phyloP scores from a whole-genome alignment of 139 green algal genomes.

The Limnomonas spitsbergensis region DNA sequence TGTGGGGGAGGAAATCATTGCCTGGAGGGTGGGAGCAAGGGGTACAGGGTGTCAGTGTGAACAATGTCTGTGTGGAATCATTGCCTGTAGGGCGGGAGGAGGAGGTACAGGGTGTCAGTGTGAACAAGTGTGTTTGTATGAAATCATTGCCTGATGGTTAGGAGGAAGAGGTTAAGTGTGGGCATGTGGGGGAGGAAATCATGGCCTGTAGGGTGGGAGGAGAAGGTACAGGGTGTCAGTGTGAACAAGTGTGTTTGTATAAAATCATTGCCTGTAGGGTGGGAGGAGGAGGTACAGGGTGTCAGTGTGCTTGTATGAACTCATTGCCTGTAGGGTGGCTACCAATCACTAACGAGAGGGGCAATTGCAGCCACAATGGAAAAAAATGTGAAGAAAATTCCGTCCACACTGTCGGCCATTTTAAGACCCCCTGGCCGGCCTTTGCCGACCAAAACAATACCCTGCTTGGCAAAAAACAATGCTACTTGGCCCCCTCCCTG shows the following conservation, averaged over 20 bases:
- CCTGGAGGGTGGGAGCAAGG: constrained; percentile 21
- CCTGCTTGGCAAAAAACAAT: too few species aligned
- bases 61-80: constrained; percentile 86
- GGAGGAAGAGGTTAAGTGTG: constrained; percentile 89
- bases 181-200: constrained; percentile 99
- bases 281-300: constrained; percentile 88
- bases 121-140: constrained; percentile 76
- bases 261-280: constrained; percentile 87
- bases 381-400: too few species aligned
- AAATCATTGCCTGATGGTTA: constrained; percentile 89
- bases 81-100: constrained; percentile 58
- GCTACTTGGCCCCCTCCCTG: too few species aligned
- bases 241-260: constrained; percentile 75
- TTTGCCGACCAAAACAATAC: too few species aligned
- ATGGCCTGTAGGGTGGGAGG: constrained; percentile 58
- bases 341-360: too few species aligned
- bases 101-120: constrained; percentile 98
- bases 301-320: constrained; percentile 98
- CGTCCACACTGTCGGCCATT: too few species aligned
- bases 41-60: constrained; percentile 98
- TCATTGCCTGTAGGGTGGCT: constrained; percentile 77
- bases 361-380: too few species aligned
- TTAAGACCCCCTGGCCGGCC: too few species aligned
- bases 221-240: constrained; percentile 98
- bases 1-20: constrained; percentile 99